These are phyloP conservation scores for Epichloe typhina DNA, from an alignment of 2,329 filamentous ascomycete genomes.

Conservation along the genomic window DNA sequence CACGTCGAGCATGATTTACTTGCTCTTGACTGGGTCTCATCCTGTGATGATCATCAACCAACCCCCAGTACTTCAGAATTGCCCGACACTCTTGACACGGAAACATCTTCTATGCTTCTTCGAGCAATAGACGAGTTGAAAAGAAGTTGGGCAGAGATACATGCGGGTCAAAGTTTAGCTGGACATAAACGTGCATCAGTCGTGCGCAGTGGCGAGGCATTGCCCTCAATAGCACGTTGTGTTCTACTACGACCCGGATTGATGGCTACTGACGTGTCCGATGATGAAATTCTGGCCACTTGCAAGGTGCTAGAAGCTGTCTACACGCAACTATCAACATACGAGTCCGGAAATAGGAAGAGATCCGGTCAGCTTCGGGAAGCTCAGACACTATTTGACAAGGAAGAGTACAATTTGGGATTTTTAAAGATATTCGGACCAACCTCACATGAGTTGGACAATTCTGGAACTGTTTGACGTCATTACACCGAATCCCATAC, in stretches of 20 bases:
- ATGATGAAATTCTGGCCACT: neutral
- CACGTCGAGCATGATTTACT: neutral
- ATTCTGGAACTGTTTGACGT: constrained; percentile 4
- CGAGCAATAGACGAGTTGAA: constrained; percentile 1
- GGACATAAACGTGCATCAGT: neutral
- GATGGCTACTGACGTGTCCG: neutral
- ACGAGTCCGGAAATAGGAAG: neutral
- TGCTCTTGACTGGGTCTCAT: constrained; percentile 43
- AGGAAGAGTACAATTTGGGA: constrained; percentile 4
- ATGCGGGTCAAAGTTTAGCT: neutral
- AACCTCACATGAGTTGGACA: constrained; percentile 1
- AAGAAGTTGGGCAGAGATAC: neutral
- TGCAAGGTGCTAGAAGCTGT: neutral
- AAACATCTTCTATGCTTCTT: neutral
- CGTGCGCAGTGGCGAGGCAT: neutral
- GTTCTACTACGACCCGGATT: neutral
- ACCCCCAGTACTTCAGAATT: neutral
- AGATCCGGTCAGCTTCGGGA: neutral
- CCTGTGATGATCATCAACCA: constrained; percentile 38
- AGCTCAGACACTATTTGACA: neutral
- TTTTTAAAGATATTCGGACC: constrained; percentile 5
- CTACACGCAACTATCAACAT: neutral
- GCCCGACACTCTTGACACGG: neutral
- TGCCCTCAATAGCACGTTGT: constrained; percentile 1
- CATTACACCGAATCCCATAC: neutral